phyloP scores from a whole-genome alignment of 2,329 filamentous ascomycete species.

The Curvularia eragrostidis region DNA sequence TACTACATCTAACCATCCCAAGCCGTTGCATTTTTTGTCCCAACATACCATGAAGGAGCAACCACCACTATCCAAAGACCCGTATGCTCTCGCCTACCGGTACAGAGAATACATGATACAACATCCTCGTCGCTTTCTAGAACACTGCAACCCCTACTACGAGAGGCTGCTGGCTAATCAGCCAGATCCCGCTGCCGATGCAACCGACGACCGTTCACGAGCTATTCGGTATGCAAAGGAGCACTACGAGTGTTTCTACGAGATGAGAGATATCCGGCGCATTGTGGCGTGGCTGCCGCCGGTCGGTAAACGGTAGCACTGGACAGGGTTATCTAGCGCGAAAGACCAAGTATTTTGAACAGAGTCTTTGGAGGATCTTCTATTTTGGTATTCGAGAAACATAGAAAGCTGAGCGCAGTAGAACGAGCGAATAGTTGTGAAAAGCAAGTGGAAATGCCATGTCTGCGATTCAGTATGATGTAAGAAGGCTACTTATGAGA shows the following conservation, averaged over 20 bases:
- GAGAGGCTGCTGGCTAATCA: slow-evolving; percentile 33
- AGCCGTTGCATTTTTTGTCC: background rate
- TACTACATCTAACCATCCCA: background rate
- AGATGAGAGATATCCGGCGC: slow-evolving; percentile 22
- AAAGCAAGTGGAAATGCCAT: background rate
- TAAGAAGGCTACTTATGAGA: background rate
- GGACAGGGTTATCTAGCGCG: background rate
- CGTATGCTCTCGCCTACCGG: slow-evolving; percentile 31
- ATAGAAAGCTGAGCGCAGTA: too few species aligned
- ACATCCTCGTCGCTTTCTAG: slow-evolving; percentile 13
- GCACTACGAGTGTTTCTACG: slow-evolving; percentile 33
- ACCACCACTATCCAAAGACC: slow-evolving; percentile 16
- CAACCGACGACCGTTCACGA: slow-evolving; percentile 26
- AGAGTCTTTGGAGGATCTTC: background rate
- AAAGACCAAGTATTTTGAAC: background rate
- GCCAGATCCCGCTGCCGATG: slow-evolving; percentile 22
- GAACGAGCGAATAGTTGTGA: too few species aligned
- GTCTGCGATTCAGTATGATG: background rate
- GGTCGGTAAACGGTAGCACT: background rate
- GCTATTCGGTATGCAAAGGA: slow-evolving; percentile 33
- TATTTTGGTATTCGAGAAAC: background rate
- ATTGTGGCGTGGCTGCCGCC: slow-evolving; percentile 27
- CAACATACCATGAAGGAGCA: background rate
- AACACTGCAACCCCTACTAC: slow-evolving; percentile 29
- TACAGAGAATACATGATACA: slow-evolving; percentile 31